Percentiles rank a stretch among this genome's conserved stretches.
Evolutionary conservation across 2,329 filamentous ascomycete species (phyloP).

Genomic region (Calonectria fujianensis): DNA sequence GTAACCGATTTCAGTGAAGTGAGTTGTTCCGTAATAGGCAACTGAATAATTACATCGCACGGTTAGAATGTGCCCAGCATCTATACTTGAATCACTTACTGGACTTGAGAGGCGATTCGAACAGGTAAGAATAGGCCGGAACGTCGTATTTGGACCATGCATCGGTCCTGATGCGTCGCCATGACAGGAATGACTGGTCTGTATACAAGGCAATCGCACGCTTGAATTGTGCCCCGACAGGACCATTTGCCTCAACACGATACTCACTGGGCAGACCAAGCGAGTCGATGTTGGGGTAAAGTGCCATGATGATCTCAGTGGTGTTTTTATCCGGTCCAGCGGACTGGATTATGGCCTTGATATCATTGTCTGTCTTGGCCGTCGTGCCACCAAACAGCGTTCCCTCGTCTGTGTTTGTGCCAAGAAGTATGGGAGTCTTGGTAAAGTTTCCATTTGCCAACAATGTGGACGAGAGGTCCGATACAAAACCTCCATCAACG

Average conservation of each 20-base stretch:
- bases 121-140: conserved; percentile 72
- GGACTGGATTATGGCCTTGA: conserved; percentile 31
- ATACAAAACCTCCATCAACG: conserved; percentile 63
- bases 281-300: conserved; percentile 50
- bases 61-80: too few relatives aligned
- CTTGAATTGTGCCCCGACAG: conserved; percentile 65
- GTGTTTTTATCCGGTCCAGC: conserved; percentile 41
- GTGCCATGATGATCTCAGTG: conserved; percentile 40
- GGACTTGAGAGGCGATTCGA: conserved; percentile 60
- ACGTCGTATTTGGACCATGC: conserved; percentile 69
- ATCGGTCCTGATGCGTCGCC: conserved; percentile 71
- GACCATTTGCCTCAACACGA: conserved; percentile 39
- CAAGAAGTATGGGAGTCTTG: conserved; percentile 77
- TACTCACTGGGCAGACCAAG: conserved; percentile 46
- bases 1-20: conserved; percentile 56
- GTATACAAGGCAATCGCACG: conserved; percentile 71
- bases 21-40: conserved; percentile 50
- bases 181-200: conserved; percentile 73
- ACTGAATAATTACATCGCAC: neutral
- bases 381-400: conserved; percentile 70
- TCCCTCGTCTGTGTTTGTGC: conserved; percentile 80
- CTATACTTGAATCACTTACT: conserved; percentile 29
- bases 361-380: conserved; percentile 56
- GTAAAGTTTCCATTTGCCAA: conserved; percentile 76
- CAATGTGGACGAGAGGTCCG: conserved; percentile 68